Conservation (phyloP, 306 rosid species). For the Sicyos edulis region DNA sequence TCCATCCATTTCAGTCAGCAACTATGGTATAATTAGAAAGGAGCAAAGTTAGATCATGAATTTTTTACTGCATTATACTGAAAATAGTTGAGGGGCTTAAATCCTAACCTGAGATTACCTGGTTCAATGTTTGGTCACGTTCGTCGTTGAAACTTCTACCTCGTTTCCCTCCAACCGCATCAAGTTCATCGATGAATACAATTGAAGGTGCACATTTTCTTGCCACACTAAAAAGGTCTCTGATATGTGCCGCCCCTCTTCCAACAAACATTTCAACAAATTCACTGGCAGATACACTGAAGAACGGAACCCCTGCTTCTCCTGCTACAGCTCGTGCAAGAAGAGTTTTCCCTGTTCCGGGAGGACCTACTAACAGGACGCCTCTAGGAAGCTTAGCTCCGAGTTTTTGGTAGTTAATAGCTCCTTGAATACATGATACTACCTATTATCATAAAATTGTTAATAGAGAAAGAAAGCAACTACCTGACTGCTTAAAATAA, state of each 20-base stretch:
- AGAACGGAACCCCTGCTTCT: conserved; percentile 95
- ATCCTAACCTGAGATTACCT: conserved; percentile 40
- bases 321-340: conserved; percentile 53
- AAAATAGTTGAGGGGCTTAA: not conserved
- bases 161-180: conserved; percentile 94
- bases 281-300: conserved; percentile 92
- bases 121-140: conserved; percentile 90
- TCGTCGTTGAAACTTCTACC: conserved; percentile 95
- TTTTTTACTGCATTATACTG: not conserved
- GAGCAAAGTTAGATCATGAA: not conserved
- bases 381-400: conserved; percentile 95
- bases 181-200: conserved; percentile 91
- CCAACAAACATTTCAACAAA: conserved; percentile 96
- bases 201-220: conserved; percentile 83
- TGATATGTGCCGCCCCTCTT: conserved; percentile 92
- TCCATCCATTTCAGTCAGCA: conserved; percentile 99
- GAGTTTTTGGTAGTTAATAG: conserved; percentile 68
- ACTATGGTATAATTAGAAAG: conserved; percentile 34
- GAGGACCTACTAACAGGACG: conserved; percentile 88
- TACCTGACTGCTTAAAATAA: conserved; percentile 12
- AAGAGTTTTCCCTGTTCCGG: conserved; percentile 78
- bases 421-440: conserved; percentile 89
- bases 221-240: conserved; percentile 79
- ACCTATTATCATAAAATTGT: conserved; percentile 41
- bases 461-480: conserved; percentile 12